Evolutionary conservation across 179 eudicot genomes (phyloP).

Genomic region (Actinidia chinensis): DNA sequence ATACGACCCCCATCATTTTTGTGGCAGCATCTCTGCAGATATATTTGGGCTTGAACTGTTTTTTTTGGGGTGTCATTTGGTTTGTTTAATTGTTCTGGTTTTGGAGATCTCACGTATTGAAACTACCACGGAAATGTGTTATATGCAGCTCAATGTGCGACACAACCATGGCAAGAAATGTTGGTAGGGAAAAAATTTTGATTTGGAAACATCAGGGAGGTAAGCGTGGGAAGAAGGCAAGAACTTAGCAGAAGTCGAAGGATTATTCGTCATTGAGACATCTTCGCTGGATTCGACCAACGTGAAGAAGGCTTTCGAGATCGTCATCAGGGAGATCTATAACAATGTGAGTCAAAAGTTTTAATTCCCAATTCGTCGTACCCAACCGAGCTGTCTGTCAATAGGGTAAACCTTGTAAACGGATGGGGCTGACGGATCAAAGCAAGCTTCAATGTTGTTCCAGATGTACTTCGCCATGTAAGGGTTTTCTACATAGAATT

Average conservation of each 20-base stretch:
- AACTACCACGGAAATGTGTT: neutral
- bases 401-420: constrained; percentile 56
- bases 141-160: constrained; percentile 68
- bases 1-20: no score
- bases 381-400: constrained; percentile 52
- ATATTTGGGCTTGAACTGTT: no score
- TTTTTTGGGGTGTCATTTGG: neutral
- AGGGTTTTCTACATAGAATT: neutral
- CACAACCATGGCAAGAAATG: no score
- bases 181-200: no score
- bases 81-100: neutral
- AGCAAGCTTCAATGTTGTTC: constrained; percentile 52
- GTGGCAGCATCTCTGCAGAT: no score
- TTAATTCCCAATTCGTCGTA: constrained; percentile 62
- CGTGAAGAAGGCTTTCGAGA: constrained; percentile 59
- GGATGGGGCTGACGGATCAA: constrained; percentile 29
- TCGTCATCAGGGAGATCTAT: constrained; percentile 57
- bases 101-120: neutral
- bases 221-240: constrained; percentile 58
- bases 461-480: constrained; percentile 23
- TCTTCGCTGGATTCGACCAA: constrained; percentile 66
- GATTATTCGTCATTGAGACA: constrained; percentile 66
- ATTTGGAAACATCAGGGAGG: constrained; percentile 58
- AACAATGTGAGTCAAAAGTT: constrained; percentile 55
- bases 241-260: constrained; percentile 61